phyloP scores from a whole-genome alignment of 2,329 filamentous ascomycete genomes.

The Cladosporium colombiae region DNA sequence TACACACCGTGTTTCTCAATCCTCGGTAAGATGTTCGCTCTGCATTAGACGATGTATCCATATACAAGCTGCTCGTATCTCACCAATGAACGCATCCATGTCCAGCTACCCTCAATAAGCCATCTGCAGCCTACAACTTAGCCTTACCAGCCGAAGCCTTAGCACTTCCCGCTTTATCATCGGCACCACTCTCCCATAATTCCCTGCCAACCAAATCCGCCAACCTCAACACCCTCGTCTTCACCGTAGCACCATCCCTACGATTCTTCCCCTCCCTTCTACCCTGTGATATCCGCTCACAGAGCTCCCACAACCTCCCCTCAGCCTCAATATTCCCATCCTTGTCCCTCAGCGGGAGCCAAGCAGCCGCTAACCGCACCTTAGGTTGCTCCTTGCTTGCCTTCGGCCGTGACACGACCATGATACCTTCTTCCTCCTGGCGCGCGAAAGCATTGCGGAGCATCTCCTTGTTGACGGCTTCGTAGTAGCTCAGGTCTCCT shows the following conservation, averaged over 20 bases:
- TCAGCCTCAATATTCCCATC: conserved; percentile 65
- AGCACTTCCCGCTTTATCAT: background rate
- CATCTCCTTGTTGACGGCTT: conserved; percentile 97
- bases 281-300: conserved; percentile 78
- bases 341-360: conserved; percentile 64
- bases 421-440: conserved; percentile 88
- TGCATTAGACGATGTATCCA: background rate
- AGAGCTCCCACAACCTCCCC: conserved; percentile 88
- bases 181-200: conserved; percentile 42
- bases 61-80: background rate
- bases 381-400: conserved; percentile 62
- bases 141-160: background rate
- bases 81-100: background rate
- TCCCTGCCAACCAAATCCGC: conserved; percentile 71
- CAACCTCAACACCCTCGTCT: conserved; percentile 74
- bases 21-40: background rate
- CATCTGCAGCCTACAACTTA: background rate
- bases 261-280: conserved; percentile 93
- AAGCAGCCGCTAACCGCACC: conserved; percentile 61
- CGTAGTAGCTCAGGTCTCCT: conserved; percentile 94
- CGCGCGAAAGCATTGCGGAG: conserved; percentile 88
- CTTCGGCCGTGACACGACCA: conserved; percentile 69
- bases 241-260: conserved; percentile 88
- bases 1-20: background rate
- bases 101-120: background rate